Evolutionary conservation across 768 basidiomycete species (phyloP).

Genomic region (Suillus americanus): DNA sequence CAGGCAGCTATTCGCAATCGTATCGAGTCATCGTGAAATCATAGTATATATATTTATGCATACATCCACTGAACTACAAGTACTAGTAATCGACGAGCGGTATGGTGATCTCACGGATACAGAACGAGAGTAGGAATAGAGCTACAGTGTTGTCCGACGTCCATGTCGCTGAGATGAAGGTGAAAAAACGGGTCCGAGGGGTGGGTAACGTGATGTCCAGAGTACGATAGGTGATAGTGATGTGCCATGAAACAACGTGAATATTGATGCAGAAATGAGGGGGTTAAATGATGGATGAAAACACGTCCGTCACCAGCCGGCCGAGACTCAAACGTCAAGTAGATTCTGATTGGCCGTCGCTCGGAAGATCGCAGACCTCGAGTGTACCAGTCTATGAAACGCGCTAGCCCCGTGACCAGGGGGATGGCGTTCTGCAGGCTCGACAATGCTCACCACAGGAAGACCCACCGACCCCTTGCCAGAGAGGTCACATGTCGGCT

Average conservation of each 20-base stretch:
- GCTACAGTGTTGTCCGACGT: conserved; percentile 26
- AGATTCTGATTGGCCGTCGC: conserved; percentile 23
- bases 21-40: neutral
- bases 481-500: conserved; percentile 9
- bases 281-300: conserved; percentile 20
- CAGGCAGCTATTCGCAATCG: neutral
- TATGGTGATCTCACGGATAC: conserved; percentile 12
- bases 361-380: conserved; percentile 45
- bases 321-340: conserved; percentile 26
- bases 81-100: neutral
- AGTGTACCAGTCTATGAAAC: conserved; percentile 44
- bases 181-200: conserved; percentile 2
- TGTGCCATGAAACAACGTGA: conserved; percentile 24
- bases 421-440: conserved; percentile 24
- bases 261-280: conserved; percentile 18
- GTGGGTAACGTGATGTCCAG: conserved; percentile 19
- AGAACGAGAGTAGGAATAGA: conserved; percentile 34
- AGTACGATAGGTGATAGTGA: conserved; percentile 24
- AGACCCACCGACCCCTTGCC: conserved; percentile 12
- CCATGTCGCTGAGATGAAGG: conserved; percentile 20
- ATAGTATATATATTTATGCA: neutral
- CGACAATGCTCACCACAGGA: conserved; percentile 25
- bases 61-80: neutral
- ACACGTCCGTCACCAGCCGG: conserved; percentile 21
- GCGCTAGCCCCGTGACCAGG: conserved; percentile 30